Conservation (phyloP, 129 eudicot genomes). For the Tanacetum coccineum region DNA sequence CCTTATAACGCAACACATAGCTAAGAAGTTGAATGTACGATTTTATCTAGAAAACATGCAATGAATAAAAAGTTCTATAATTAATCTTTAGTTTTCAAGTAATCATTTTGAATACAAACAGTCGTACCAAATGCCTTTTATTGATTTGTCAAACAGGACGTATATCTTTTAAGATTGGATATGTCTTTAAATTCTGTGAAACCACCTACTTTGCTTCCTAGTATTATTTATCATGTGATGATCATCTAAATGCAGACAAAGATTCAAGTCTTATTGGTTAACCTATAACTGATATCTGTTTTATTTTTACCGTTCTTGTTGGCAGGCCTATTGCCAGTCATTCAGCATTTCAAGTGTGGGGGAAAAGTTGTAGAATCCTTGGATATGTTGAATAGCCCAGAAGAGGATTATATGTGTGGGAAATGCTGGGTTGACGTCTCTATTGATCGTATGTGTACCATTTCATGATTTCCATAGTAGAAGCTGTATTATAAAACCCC, state of each 20-base stretch:
- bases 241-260: no score
- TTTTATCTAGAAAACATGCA: constrained; percentile 1
- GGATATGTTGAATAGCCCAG: constrained; percentile 41
- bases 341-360: constrained; percentile 50
- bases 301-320: not conserved
- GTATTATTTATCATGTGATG: no score
- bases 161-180: not conserved
- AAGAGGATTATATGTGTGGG: constrained; percentile 34
- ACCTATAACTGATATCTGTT: not conserved
- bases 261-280: not conserved
- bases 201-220: no score
- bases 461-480: not conserved
- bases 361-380: constrained; percentile 47
- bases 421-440: constrained; percentile 70
- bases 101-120: not conserved
- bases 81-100: not conserved
- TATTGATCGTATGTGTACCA: constrained; percentile 46
- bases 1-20: not conserved
- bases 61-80: not conserved
- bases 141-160: not conserved
- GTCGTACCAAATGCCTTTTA: not conserved
- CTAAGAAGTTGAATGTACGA: constrained; percentile 6
- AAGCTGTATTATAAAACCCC: not conserved
- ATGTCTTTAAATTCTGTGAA: no score
- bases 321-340: constrained; percentile 73